Base-by-base conservation (phyloP, 176 grass and related monocot genomes). In the Carex myosuroides region DNA sequence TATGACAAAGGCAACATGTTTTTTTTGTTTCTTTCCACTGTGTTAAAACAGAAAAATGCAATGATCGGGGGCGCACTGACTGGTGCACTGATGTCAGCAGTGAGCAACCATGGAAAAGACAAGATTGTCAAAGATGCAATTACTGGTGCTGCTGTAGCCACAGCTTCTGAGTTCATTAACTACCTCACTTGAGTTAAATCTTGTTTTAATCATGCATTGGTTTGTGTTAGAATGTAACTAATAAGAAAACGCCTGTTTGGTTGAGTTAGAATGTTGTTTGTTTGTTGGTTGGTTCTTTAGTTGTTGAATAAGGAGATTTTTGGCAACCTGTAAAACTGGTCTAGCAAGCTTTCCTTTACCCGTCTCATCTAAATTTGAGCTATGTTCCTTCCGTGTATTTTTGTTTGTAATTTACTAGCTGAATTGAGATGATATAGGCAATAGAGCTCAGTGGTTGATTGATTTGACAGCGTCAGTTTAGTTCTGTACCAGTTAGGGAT, bases 111-210 rank as follows among this genome's bases (percentile, higher is more conserved):
- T 57, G n/a, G 78, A 18, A 92, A 11, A 61, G 84, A 92, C 87
- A 91, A 87, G 85, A 64, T 97, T 60, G 70, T 89, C 81, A 89
- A 84, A 64, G 94, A 94, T 54, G 90, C 94, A 60, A 94, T 97
- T 60, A 85, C 87, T 2, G 94, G 85, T 8, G 92, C 90, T 0
- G 94, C 92, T 13, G 56, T 94, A 4, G 94, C 94, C 13, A 94
- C 94, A 37, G 90, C 92, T 22, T 58, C 83, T 12, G 89, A 97
- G 85, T 89, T 97, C 81, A 83, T 97, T 62, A 92, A 89, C 59
- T 88, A 89, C 77, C 85, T 94, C 71, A 89, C 85, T 80, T 94
- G 46, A 50, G 46, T 50, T 12, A 50, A 50, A 50, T 50, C 46
- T 86, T 50, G 54, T 50, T 44, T 44, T 86, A 46, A 64, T 52